Base-by-base conservation (phyloP, 1,284 basidiomycete species). In the Crocinoboletus sp. region DNA sequence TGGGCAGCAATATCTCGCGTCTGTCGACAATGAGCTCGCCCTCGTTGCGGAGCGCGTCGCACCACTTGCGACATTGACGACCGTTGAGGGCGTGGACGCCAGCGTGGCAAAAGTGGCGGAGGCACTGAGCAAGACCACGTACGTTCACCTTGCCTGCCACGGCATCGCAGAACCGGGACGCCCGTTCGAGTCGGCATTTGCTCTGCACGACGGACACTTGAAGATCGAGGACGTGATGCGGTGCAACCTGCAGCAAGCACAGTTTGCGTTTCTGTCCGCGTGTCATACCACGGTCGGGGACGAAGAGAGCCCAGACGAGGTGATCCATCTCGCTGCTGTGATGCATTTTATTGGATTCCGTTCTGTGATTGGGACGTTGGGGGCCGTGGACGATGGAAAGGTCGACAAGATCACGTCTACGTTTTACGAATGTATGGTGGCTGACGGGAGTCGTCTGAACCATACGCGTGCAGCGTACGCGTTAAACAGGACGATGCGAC, bases 1-100 rank as follows among this genome's bases (percentile, higher is more conserved):
- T 2, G 11, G 10, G 6, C 31, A 19, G 10, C 7, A 23, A 23
- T 6, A 27, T 12, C 42, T 55, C 4, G n/a, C 15, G n/a, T 50
- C 38, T 13, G 41, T 53, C 27, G 8, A 28, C 5, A 11, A n/a
- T 3, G 48, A 48, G 25, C 36, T 44, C 3, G 29, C 43, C 8
- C 17, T 30, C 6, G 32, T 44, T 2, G 27, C 38, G 3, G 11
- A 43, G 2, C 24, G 16, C 12, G 6, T 45, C 8, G 23, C 20
- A 17, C 15, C 23, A 7, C 24, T 45, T 11, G 22, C 25, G 13
- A 27, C 19, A 13, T 31, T 53, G 11, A 41, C 22, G 23, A 16
- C 24, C 17, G 23, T 51, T 16, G 30, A 42, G 9, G 22, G n/a
- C n/a, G n/a, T n/a, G n/a, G n/a, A n/a, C n/a, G n/a, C n/a, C n/a